phyloP scores from a whole-genome alignment of 345 rosid genomes.

The Salix koriyanagi region DNA sequence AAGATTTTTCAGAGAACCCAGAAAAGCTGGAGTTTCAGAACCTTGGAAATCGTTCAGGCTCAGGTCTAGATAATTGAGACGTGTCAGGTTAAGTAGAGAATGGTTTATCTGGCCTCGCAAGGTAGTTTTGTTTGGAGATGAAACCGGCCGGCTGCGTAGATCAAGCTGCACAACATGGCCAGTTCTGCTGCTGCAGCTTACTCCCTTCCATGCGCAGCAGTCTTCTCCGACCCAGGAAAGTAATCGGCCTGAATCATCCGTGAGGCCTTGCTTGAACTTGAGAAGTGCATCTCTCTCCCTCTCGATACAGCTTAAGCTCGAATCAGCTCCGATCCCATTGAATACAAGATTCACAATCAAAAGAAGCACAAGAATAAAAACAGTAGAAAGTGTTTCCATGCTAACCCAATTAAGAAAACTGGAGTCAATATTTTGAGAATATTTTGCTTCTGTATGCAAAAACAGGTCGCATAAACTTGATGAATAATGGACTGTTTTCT shows the following conservation, averaged over 20 bases:
- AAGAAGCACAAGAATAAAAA: background rate
- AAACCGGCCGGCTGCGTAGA: slow-evolving; percentile 24
- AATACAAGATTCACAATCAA: background rate
- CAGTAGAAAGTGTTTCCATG: no score
- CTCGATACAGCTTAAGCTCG: slow-evolving; percentile 7
- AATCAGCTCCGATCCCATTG: background rate
- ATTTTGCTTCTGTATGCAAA: no score
- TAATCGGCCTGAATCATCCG: slow-evolving; percentile 37
- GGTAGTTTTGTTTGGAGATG: background rate
- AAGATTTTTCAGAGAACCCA: slow-evolving; percentile 7
- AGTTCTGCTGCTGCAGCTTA: slow-evolving; percentile 26
- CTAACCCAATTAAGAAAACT: no score
- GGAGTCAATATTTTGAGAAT: no score
- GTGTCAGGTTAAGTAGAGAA: slow-evolving; percentile 11
- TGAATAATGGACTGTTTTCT: no score
- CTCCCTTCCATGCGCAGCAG: slow-evolving; percentile 47
- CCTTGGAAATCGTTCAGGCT: slow-evolving; percentile 6
- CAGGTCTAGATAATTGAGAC: slow-evolving; percentile 15
- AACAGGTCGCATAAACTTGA: no score
- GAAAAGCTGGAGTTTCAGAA: slow-evolving; percentile 5
- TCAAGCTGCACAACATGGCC: slow-evolving; percentile 34
- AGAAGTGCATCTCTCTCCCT: slow-evolving; percentile 40
- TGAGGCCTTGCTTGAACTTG: slow-evolving; percentile 29
- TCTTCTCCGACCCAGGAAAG: slow-evolving; percentile 45
- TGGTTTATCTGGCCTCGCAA: background rate